Base-by-base conservation (phyloP, 192 early-diverging fungal species). In the Backusella westeae region DNA sequence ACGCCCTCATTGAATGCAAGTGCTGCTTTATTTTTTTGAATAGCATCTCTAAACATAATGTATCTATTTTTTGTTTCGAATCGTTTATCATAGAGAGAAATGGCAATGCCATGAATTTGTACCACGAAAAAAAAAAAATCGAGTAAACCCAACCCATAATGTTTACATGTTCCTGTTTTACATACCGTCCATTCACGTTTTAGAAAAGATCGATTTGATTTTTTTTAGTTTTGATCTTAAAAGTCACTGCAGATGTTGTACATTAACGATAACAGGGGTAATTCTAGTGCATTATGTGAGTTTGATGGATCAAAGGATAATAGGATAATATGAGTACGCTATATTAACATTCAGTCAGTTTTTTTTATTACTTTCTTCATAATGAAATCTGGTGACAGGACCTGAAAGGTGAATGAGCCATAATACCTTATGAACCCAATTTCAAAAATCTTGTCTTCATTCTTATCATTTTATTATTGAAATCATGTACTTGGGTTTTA, bases 121-220 rank as follows among this genome's bases (percentile, higher is more conserved):
- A 59, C 9, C 56, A 59, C 9, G 21, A 59, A 23, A 23, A 23
- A 23, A 29, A 26, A 56, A 63, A 63, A 63, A 63, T 44, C 15
- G 15, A 44, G 15, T 44, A 44, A 15, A 19, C 53, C 2, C n/a
- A 56, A 8, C 53, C 56, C 56, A 14, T 29, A 63, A 63, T 63
- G 56, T 29, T 63, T 29, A 29, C 56, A 26, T 63, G 56, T 63
- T 63, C 56, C 56, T 26, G 56, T 63, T 63, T 63, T 63, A 63
- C 56, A 63, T 63, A 63, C 56, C 23, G n/a, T 29, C 56, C 56
- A 63, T 63, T 63, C 56, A 63, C 23, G 56, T 63, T 63, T 63
- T 23, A 63, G 56, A 63, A 63, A 63, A 29, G 56, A 63, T 63
- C 56, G 26, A 63, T 63, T 63, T 53, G 19, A 21, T 53, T 12